Conservation (phyloP, 2,329 filamentous ascomycete genomes). For the Fusarium humuli region DNA sequence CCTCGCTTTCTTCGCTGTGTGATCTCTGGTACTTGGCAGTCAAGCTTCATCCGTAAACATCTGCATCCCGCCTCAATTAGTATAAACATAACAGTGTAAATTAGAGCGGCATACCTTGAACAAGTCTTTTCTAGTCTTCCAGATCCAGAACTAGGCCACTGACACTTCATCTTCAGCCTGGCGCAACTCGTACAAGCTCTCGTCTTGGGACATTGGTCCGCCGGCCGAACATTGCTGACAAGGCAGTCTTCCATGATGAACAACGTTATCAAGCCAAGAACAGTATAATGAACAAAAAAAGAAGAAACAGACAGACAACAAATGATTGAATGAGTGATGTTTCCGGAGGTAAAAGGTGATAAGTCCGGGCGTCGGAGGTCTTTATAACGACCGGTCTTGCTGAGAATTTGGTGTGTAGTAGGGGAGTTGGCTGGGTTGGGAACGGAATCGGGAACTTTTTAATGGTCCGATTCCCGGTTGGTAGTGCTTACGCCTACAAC, state of each 20-base stretch:
- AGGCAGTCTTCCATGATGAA: constrained; percentile 40
- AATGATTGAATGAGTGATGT: not conserved
- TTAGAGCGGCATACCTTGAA: constrained; percentile 39
- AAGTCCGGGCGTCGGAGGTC: constrained; percentile 29
- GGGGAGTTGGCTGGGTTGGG: not conserved
- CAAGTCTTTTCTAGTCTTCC: constrained; percentile 38
- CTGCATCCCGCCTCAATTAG: constrained; percentile 27
- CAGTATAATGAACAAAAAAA: not conserved
- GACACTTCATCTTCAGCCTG: constrained; percentile 53
- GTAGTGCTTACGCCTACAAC: not conserved
- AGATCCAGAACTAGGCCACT: constrained; percentile 47
- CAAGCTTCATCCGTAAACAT: constrained; percentile 51
- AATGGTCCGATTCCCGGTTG: not conserved
- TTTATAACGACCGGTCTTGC: constrained; percentile 17
- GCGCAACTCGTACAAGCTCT: constrained; percentile 53
- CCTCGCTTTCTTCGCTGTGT: constrained; percentile 52
- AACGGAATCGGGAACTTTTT: constrained; percentile 7
- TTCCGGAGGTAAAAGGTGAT: constrained; percentile 18
- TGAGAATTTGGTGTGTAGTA: not conserved
- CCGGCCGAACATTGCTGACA: constrained; percentile 20
- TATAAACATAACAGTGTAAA: rapidly evolving
- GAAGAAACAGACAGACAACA: not conserved
- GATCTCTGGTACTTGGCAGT: constrained; percentile 51
- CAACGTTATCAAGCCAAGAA: not conserved
- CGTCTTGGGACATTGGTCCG: constrained; percentile 31